These are phyloP conservation scores for Colletotrichum sp. DNA, from an alignment of 2,329 filamentous ascomycete species.

Conservation along the genomic window DNA sequence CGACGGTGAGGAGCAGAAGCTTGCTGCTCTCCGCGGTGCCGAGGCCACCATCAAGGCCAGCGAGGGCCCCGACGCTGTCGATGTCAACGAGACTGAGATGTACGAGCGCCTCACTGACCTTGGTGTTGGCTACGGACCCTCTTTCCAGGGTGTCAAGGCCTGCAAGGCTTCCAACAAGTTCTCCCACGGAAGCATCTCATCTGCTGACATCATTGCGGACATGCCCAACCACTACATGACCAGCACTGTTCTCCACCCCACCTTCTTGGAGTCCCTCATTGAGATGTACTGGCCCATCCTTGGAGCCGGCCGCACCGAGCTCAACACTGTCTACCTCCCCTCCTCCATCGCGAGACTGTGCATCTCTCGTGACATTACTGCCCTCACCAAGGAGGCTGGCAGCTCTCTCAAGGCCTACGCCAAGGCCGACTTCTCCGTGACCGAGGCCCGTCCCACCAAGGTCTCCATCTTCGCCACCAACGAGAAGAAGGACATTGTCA, in stretches of 20 bases:
- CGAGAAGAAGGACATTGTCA: slow-evolving; percentile 21
- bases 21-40: slow-evolving; percentile 29
- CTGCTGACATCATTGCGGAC: slow-evolving; percentile 19
- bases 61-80: slow-evolving; percentile 29
- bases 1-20: slow-evolving; percentile 36
- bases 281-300: slow-evolving; percentile 36
- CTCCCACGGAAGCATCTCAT: slow-evolving; percentile 14
- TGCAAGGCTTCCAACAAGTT: slow-evolving; percentile 38
- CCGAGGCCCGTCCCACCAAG: slow-evolving; percentile 22
- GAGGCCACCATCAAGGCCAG: slow-evolving; percentile 33
- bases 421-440: slow-evolving; percentile 17
- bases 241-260: slow-evolving; percentile 24
- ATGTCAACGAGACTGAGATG: slow-evolving; percentile 33
- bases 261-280: slow-evolving; percentile 25
- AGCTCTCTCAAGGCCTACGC: slow-evolving; percentile 29
- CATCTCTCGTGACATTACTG: slow-evolving; percentile 32
- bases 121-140: slow-evolving; percentile 55
- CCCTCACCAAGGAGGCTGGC: slow-evolving; percentile 35
- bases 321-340: slow-evolving; percentile 38
- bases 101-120: slow-evolving; percentile 51
- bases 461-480: slow-evolving; percentile 22
- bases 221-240: slow-evolving; percentile 26
- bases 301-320: slow-evolving; percentile 29
- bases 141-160: slow-evolving; percentile 56
- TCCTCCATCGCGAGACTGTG: slow-evolving; percentile 33